Evolutionary conservation across 352 stramenopile species (phyloP), one percentile per base, ranked within the genome.

Genomic region (Globisporangium viniferum): DNA sequence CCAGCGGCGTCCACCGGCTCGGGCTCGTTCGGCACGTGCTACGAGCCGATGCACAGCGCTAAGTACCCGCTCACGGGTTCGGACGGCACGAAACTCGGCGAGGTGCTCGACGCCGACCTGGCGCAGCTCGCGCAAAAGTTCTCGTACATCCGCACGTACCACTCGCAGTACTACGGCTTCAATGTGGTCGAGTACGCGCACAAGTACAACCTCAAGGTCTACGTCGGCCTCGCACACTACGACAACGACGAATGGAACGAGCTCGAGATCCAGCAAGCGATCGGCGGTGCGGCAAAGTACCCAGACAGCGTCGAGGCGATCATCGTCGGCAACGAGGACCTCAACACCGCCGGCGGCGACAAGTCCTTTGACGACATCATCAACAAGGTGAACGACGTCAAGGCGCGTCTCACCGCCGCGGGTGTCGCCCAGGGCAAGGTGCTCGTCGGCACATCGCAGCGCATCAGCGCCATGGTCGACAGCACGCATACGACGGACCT

Each of bases 71-170:
- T 89, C 51, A 74, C 55, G 15, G 78, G 65, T 24, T 66, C 51
- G 8, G 66, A 74, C 35, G 57, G 62, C 54, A 66, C 69, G 33
- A 69, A 73, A 31, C 65, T 82, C 31, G 58, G 59, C 15, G 63
- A 62, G 36, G 68, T 71, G 4, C 75, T 86, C 29, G 77, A 87
- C 44, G 59, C 72, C 7, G 80, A 91, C 66, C 79, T 90, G 36
- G 49, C 44, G 8, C 71, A 82, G 41, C 78, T 89, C 48, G 72
- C 68, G 31, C 35, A 80, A 62, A 70, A 77, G 33, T 82, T 88
- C 69, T 82, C 73, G 2, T 73, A 83, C 51, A 77, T 88, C 59
- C 81, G 79, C 51, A 91, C 81, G 27, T 91, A 84, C 70, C 80
- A 90, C 71, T 78, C 83, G 62, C 73, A 82, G 59, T 84, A 79